phyloP scores from a whole-genome alignment of 805 yeast genomes.

The Lipomyces lipofer region DNA sequence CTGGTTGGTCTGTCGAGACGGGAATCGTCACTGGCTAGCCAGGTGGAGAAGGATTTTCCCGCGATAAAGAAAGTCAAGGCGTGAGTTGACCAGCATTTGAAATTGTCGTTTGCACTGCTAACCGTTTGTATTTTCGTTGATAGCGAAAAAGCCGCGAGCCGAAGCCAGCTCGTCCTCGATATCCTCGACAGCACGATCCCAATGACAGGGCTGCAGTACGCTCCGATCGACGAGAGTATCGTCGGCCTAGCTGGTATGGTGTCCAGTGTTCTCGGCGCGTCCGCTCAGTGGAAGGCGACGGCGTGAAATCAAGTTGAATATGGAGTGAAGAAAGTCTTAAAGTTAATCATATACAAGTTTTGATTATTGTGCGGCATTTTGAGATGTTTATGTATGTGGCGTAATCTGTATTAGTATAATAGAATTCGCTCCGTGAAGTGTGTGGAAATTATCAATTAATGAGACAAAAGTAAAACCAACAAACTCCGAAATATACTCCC shows the following conservation, averaged over 20 bases:
- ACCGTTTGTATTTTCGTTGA: not conserved
- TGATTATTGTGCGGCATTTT: no score
- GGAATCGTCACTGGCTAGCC: slow-evolving; percentile 37
- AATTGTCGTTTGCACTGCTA: not conserved
- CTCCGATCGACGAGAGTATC: slow-evolving; percentile 70
- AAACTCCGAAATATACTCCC: no score
- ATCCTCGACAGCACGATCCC: slow-evolving; percentile 74
- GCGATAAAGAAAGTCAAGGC: slow-evolving; percentile 43
- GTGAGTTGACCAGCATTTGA: no score
- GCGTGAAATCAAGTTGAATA: no score
- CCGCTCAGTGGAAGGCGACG: slow-evolving; percentile 32
- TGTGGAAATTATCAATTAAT: no score
- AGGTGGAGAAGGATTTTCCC: slow-evolving; percentile 44
- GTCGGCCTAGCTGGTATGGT: slow-evolving; percentile 82
- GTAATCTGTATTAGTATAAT: no score
- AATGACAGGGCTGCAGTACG: slow-evolving; percentile 59
- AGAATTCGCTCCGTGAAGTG: no score
- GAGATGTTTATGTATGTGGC: no score
- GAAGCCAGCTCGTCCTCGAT: slow-evolving; percentile 74
- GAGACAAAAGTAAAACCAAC: no score
- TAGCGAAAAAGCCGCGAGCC: slow-evolving; percentile 50
- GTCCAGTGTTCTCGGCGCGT: slow-evolving; percentile 74
- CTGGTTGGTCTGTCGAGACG: slow-evolving; percentile 48
- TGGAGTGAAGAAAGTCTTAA: no score
- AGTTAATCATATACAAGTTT: no score